Evolutionary conservation across 2,329 filamentous ascomycete species (phyloP).

Genomic region (Colletotrichum plurivorum): DNA sequence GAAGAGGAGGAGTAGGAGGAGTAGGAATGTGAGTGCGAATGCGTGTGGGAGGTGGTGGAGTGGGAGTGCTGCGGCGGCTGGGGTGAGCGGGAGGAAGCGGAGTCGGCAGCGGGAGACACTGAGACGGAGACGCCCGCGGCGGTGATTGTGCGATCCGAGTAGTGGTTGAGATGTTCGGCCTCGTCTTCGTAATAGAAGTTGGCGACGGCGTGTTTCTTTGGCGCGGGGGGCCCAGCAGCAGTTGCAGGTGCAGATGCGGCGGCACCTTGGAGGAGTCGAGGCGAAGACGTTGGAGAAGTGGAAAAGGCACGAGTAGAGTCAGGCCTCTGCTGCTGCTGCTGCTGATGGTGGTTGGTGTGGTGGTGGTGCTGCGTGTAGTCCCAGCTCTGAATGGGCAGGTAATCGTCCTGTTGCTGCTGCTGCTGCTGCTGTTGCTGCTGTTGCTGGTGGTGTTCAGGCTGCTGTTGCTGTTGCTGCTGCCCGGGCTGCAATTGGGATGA

Average conservation of each 20-base stretch:
- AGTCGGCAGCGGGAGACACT: constrained; percentile 19
- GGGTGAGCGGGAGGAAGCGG: constrained; percentile 35
- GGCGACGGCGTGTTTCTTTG: constrained; percentile 37
- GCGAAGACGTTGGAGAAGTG: constrained; percentile 22
- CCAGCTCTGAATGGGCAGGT: too few relatives aligned
- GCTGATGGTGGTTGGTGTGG: neutral
- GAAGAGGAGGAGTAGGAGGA: constrained; percentile 12
- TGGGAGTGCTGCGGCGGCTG: constrained; percentile 28
- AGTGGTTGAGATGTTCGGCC: constrained; percentile 14
- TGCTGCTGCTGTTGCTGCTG: constrained; percentile 15
- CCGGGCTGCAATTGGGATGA: constrained; percentile 14
- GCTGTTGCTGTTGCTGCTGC: constrained; percentile 7
- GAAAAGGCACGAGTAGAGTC: neutral
- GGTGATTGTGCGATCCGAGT: constrained; percentile 10
- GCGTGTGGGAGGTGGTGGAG: neutral
- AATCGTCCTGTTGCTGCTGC: neutral
- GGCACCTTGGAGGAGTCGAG: constrained; percentile 18
- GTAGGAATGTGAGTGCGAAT: constrained; percentile 11
- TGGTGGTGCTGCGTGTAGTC: neutral
- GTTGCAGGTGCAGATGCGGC: constrained; percentile 12
- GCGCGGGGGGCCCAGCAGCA: constrained; percentile 27
- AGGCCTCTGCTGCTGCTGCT: too few relatives aligned
- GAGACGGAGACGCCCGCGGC: constrained; percentile 10
- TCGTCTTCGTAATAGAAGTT: constrained; percentile 39
- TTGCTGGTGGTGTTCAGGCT: constrained; percentile 17